Evolutionary conservation across 176 grass and related monocot genomes (phyloP).

Genomic region (Bothriochloa decipiens): DNA sequence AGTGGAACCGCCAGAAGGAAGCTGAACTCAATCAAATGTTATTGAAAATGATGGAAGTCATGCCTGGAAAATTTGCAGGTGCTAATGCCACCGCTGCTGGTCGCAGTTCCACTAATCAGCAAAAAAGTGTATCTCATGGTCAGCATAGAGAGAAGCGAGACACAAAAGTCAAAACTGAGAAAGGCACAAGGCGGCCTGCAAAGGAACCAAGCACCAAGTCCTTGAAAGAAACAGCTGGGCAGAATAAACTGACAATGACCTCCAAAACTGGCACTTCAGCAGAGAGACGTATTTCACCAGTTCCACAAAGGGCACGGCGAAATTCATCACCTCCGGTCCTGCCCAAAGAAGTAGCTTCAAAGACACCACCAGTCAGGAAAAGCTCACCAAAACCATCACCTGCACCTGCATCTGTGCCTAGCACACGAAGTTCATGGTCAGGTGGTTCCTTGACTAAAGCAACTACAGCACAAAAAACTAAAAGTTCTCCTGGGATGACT

Average conservation of each 20-base stretch:
- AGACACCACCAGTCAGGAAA: conserved; percentile 66
- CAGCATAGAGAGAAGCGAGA: conserved; percentile 80
- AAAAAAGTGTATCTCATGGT: conserved; percentile 53
- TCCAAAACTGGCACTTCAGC: conserved; percentile 49
- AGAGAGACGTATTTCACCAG: conserved; percentile 72
- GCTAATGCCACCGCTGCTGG: conserved; percentile 45
- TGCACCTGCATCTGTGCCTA: conserved; percentile 54
- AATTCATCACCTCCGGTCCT: conserved; percentile 86
- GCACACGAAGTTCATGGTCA: conserved; percentile 72
- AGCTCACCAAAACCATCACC: conserved; percentile 73
- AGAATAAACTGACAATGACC: conserved; percentile 51
- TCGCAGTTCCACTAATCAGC: conserved; percentile 53
- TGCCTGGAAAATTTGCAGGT: conserved; percentile 67
- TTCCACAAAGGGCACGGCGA: conserved; percentile 67
- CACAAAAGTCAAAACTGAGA: conserved; percentile 63
- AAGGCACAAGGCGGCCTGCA: conserved; percentile 53
- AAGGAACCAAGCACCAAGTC: conserved; percentile 58
- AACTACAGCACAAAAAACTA: conserved; percentile 67
- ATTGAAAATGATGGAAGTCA: conserved; percentile 93
- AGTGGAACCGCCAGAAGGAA: conserved; percentile 97
- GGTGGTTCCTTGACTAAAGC: conserved; percentile 75
- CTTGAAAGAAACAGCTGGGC: conserved; percentile 55
- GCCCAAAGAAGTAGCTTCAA: conserved; percentile 71
- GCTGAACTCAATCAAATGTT: conserved; percentile 97
- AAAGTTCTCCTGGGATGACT: conserved; percentile 49